Percentiles rank a stretch among this genome's conserved stretches.
Conservation (phyloP, 129 eudicot species). For the Arctium minus region DNA sequence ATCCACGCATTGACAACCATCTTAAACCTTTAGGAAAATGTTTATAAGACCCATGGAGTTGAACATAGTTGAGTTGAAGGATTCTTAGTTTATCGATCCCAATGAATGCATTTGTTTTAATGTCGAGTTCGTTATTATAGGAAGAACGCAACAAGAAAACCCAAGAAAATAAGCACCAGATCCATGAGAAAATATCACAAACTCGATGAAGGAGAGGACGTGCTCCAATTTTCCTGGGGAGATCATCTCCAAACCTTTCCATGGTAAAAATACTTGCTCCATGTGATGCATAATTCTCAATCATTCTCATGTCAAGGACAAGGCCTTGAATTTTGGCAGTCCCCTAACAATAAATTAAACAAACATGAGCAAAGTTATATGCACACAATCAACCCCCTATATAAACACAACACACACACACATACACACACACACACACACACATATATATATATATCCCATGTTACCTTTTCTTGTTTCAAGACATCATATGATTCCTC, state of each 20-base stretch:
- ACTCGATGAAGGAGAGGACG: neutral
- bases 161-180: neutral
- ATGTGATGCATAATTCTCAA: neutral
- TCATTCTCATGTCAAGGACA: neutral
- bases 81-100: conserved; percentile 15
- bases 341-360: neutral
- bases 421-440: neutral
- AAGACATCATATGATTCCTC: neutral
- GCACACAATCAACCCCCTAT: neutral
- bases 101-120: conserved; percentile 9
- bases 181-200: neutral
- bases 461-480: conserved; percentile 9
- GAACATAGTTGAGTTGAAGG: conserved; percentile 19
- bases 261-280: neutral
- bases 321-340: neutral
- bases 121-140: neutral
- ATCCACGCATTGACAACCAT: conserved; percentile 34
- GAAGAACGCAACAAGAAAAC: neutral
- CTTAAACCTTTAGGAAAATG: conserved; percentile 21
- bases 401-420: neutral
- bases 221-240: neutral
- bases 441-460: neutral
- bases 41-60: conserved; percentile 11
- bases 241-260: neutral
- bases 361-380: neutral